phyloP scores from a whole-genome alignment of 768 basidiomycete species.

The Mycena alexandri region DNA sequence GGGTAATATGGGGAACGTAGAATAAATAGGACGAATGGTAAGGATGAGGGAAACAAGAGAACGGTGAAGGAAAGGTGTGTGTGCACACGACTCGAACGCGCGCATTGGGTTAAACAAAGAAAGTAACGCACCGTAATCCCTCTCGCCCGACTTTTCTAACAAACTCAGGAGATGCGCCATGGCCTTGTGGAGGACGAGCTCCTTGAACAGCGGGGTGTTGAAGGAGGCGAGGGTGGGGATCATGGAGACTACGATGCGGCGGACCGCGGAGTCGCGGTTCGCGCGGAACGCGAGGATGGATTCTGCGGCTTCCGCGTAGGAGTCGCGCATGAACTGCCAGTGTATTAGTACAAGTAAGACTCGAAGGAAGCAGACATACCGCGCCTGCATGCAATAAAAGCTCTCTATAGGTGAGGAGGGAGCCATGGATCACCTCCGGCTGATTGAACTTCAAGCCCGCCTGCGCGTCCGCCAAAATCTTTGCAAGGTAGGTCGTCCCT shows the following conservation, averaged over 20 bases:
- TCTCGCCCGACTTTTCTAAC: conserved; percentile 88
- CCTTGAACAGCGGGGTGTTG: conserved; percentile 92
- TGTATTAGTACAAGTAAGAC: not conserved
- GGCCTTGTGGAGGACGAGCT: conserved; percentile 92
- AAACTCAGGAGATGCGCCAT: conserved; percentile 94
- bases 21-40: not conserved
- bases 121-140: conserved; percentile 55
- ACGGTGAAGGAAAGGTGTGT: not conserved
- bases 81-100: not conserved
- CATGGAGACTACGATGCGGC: conserved; percentile 95
- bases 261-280: conserved; percentile 89
- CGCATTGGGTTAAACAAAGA: conserved; percentile 79
- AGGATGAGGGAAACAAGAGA: too few relatives aligned
- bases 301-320: conserved; percentile 89
- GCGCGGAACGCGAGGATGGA: conserved; percentile 90
- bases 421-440: conserved; percentile 80
- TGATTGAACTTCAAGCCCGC: conserved; percentile 70
- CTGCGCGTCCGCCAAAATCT: conserved; percentile 78
- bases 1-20: not conserved
- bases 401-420: conserved; percentile 77
- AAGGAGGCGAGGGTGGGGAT: conserved; percentile 97
- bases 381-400: conserved; percentile 78
- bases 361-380: conserved; percentile 48
- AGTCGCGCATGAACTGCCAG: conserved; percentile 87
- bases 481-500: conserved; percentile 56